Base-by-base conservation (phyloP, 1,284 basidiomycete genomes). In the Tilletia caries region DNA sequence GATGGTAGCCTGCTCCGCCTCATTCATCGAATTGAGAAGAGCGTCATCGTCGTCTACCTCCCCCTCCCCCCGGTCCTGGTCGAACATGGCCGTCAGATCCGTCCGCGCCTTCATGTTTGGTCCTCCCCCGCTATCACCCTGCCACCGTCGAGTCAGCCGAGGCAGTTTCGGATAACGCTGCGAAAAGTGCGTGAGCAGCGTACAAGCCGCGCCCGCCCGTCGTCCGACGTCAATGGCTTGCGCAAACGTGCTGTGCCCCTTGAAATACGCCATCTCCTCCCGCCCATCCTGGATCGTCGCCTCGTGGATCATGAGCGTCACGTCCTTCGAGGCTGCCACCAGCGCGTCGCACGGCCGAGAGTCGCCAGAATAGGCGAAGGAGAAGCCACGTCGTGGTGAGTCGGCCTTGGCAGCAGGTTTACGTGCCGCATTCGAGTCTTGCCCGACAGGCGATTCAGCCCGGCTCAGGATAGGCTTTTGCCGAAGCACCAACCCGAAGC, bases 111-210 rank as follows among this genome's bases (percentile, higher is more conserved):
- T 41, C 37, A 41, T 41, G 68, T 52, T 60, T 52, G 58, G 52
- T 23, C 52, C 52, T 23, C 23, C 29, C 12, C 52, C 52, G 12
- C 52, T 29, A 3, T 54, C 3, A 29, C 52, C 52, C 52, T 54
- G 25, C 52, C 52, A 54, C n/a, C 52, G 52, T 29, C 76, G 72
- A 13, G 48, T 32, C 60, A 86, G 72, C 52, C 87, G 86, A 0
- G 92, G 91, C 78, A 94, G 86, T 79, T 92, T 93, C 15, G 94
- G 93, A 83, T 96, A 96, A 13, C 95, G 89, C 68, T 92, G 92
- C 13, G 93, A 96, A 84, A 98, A 98, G 83, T 98, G 95, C 1
- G 94, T 98, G 29, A 98, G 87, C 43, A 98, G 87, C 29, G 92
- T 86, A 75, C 92, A 89, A 69, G 89, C 85, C 0, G 93, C 93